Evolutionary conservation across 1,284 basidiomycete genomes (phyloP).

Genomic region (Moesziomyces globuligerus): DNA sequence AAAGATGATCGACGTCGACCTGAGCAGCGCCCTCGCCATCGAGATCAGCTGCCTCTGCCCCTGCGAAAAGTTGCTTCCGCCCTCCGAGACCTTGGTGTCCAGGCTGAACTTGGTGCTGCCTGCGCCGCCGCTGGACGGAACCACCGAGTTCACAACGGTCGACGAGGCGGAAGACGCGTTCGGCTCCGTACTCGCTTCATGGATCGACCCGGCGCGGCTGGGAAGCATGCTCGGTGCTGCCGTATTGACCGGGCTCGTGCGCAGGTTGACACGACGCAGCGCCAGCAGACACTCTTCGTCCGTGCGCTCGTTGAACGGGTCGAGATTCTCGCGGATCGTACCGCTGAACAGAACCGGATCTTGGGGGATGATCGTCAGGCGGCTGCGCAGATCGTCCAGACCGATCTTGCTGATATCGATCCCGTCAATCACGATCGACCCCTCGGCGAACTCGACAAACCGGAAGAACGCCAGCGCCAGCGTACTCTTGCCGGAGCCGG

Average conservation of each 20-base stretch:
- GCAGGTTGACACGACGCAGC: conserved; percentile 38
- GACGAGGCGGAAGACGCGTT: conserved; percentile 17
- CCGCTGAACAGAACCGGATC: conserved; percentile 63
- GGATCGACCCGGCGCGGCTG: conserved; percentile 22
- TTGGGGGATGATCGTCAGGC: conserved; percentile 71
- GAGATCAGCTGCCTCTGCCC: conserved; percentile 64
- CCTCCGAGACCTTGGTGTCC: conserved; percentile 54
- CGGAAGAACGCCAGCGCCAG: conserved; percentile 55
- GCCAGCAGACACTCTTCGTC: conserved; percentile 51
- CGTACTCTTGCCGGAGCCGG: conserved; percentile 69
- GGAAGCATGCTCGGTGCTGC: conserved; percentile 23
- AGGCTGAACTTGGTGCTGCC: conserved; percentile 35
- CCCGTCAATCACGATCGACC: conserved; percentile 57
- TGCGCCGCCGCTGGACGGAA: background rate
- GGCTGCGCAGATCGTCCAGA: conserved; percentile 70
- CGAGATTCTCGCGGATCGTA: conserved; percentile 53
- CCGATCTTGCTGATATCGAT: conserved; percentile 70
- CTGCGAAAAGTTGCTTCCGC: conserved; percentile 62
- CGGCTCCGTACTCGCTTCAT: conserved; percentile 5
- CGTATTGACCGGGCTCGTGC: conserved; percentile 24
- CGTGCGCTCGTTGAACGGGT: conserved; percentile 51
- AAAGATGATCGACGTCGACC: conserved; percentile 58
- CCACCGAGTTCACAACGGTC: conserved; percentile 16
- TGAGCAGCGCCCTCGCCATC: conserved; percentile 61
- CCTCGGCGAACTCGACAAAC: conserved; percentile 51